Conservation (phyloP, 371 early-diverging fungal genomes). For the Dinochytrium kinnereticum region DNA sequence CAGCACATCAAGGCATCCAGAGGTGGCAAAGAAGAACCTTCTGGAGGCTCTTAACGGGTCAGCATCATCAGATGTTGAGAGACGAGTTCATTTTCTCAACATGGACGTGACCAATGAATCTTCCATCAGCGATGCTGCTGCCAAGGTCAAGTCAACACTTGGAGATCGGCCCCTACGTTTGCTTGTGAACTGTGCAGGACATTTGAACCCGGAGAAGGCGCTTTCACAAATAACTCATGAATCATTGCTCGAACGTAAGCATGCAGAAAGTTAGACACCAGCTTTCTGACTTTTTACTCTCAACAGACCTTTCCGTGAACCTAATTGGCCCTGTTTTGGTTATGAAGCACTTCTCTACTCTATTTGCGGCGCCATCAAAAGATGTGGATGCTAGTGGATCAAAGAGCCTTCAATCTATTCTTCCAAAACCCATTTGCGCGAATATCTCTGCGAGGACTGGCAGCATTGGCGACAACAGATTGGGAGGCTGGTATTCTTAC, state of each 20-base stretch:
- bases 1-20: slow-evolving; percentile 21
- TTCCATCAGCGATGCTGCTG: neutral
- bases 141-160: neutral
- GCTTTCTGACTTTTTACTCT: neutral
- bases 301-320: slow-evolving; percentile 13
- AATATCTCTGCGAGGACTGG: slow-evolving; percentile 33
- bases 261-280: too few species aligned
- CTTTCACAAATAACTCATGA: slow-evolving; percentile 10
- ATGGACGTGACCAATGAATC: slow-evolving; percentile 24
- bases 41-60: neutral
- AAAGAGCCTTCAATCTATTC: neutral
- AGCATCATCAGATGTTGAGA: neutral
- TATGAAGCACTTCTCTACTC: slow-evolving; percentile 28
- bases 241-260: slow-evolving; percentile 2
- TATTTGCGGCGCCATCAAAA: slow-evolving; percentile 7
- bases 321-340: slow-evolving; percentile 23
- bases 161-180: neutral
- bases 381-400: neutral
- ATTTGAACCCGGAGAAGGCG: slow-evolving; percentile 33
- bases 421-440: neutral
- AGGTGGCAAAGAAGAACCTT: slow-evolving; percentile 4
- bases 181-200: slow-evolving; percentile 26
- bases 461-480: slow-evolving; percentile 33
- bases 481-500: slow-evolving; percentile 45
- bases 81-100: neutral